Evolutionary conservation across 176 grass and related monocot genomes (phyloP).

Genomic region (Lolium rigidum): DNA sequence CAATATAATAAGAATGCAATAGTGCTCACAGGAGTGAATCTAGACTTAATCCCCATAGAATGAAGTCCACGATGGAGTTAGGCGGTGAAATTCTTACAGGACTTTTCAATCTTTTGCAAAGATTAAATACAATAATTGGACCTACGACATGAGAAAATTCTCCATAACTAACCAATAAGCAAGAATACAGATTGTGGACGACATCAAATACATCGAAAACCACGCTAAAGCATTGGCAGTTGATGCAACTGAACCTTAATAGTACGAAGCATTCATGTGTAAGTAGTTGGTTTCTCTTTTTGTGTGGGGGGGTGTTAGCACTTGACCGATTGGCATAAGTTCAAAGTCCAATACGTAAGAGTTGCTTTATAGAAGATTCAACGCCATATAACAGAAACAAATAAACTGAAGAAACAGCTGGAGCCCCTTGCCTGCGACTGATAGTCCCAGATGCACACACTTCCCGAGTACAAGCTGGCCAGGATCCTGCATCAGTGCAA

Average conservation of each 20-base stretch:
- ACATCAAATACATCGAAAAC: background rate
- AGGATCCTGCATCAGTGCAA: constrained; percentile 78
- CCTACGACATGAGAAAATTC: background rate
- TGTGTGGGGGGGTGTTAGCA: background rate
- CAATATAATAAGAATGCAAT: background rate
- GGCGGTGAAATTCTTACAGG: background rate
- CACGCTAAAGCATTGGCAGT: background rate
- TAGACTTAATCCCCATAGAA: background rate
- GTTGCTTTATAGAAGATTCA: background rate
- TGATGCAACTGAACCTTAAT: background rate
- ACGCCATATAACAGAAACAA: background rate
- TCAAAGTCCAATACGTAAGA: background rate
- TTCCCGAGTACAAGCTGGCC: constrained; percentile 92
- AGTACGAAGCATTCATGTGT: background rate
- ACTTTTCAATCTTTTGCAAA: background rate
- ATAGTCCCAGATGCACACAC: constrained; percentile 98
- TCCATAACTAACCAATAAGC: background rate
- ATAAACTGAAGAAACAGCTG: background rate
- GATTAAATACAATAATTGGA: constrained; percentile 2
- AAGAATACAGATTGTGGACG: background rate
- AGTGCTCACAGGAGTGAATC: background rate
- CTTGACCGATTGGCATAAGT: background rate
- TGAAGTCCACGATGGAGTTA: background rate
- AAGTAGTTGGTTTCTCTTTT: background rate
- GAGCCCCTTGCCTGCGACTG: constrained; percentile 74